Evolutionary conservation across 2,329 filamentous ascomycete species (phyloP).

Genomic region (Cercospora brassicicola): DNA sequence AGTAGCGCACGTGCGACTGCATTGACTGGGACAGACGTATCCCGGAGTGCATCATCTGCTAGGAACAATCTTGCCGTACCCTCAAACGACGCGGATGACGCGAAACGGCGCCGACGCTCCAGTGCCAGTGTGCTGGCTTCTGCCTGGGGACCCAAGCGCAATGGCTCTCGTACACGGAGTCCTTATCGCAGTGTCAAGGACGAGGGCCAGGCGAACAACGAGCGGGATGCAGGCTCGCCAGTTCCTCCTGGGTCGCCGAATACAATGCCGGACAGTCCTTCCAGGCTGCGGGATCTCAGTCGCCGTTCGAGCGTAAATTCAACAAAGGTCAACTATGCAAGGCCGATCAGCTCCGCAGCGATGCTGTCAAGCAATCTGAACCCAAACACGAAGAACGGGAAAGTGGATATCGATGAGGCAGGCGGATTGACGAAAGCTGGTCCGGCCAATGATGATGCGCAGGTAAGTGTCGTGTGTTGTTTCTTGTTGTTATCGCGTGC

Average conservation of each 20-base stretch:
- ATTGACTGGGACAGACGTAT: constrained; percentile 8
- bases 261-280: constrained; percentile 13
- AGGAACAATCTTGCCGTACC: constrained; percentile 19
- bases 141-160: constrained; percentile 21
- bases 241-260: background rate
- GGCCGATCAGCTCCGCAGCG: constrained; percentile 34
- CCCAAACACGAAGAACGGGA: constrained; percentile 5
- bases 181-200: constrained; percentile 30
- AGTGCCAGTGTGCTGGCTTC: constrained; percentile 26
- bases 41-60: constrained; percentile 4
- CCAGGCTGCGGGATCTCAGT: constrained; percentile 20
- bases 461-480: constrained; percentile 4
- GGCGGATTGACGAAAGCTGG: constrained; percentile 4
- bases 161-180: constrained; percentile 25
- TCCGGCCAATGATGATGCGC: background rate
- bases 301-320: constrained; percentile 27
- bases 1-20: constrained; percentile 11
- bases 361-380: constrained; percentile 13
- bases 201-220: constrained; percentile 26
- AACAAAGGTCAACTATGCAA: constrained; percentile 20
- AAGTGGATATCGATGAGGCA: background rate
- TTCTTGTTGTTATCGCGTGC: background rate
- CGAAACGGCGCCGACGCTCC: constrained; percentile 27
- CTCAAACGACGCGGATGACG: constrained; percentile 15
- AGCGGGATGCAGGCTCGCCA: constrained; percentile 17